Conservation (phyloP, 2,329 filamentous ascomycete species). For the Celoporthe dispersa region DNA sequence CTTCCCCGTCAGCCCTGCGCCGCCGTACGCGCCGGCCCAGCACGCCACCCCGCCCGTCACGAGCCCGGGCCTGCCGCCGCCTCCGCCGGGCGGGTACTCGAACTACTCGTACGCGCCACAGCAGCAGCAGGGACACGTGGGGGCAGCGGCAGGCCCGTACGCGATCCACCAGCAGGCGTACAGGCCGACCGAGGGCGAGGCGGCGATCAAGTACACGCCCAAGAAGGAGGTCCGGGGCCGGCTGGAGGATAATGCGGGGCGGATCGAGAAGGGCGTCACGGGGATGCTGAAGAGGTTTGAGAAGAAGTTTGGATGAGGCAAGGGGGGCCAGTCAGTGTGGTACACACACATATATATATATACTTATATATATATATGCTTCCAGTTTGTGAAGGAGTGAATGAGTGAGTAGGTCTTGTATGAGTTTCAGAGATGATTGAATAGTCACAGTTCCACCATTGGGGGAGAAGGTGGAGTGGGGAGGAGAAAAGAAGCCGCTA, state of each 20-base stretch:
- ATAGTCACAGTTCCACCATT: too few species aligned
- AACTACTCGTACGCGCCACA: conserved; percentile 53
- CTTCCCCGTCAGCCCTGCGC: conserved; percentile 51
- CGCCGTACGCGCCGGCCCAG: conserved; percentile 42
- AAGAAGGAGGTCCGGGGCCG: conserved; percentile 54
- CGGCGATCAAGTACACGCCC: conserved; percentile 45
- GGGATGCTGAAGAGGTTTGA: conserved; percentile 79
- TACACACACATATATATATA: background rate
- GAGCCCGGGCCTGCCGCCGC: conserved; percentile 43
- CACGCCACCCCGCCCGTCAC: conserved; percentile 39
- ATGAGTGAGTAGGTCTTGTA: background rate
- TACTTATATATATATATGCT: background rate
- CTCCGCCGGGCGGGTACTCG: conserved; percentile 59
- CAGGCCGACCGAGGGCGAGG: conserved; percentile 67
- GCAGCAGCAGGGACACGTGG: conserved; percentile 32
- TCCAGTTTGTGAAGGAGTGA: background rate
- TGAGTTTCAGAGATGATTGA: too few species aligned
- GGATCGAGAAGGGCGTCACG: conserved; percentile 71
- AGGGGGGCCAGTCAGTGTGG: background rate
- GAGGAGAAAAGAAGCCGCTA: too few species aligned
- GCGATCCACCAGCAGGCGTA: conserved; percentile 72
- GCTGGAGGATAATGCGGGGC: conserved; percentile 68
- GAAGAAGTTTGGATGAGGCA: conserved; percentile 68
- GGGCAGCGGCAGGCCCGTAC: conserved; percentile 49
- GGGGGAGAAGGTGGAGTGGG: too few species aligned